These are phyloP conservation scores for Lophiotrema nucula DNA, from an alignment of 495 filamentous ascomycete genomes.

Conservation along the genomic window DNA sequence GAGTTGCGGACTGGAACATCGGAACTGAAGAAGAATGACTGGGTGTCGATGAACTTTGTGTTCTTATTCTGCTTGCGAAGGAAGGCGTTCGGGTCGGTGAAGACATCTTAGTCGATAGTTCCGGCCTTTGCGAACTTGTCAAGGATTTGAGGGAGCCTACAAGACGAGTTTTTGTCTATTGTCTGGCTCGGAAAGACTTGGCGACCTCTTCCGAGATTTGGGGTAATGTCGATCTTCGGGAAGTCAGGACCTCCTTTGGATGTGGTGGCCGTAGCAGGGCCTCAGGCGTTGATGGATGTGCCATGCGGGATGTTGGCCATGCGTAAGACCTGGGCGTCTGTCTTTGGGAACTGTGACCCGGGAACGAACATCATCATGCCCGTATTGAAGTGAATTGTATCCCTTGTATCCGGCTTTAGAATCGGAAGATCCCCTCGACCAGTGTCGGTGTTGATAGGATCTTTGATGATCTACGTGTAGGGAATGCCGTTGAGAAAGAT, in stretches of 20 bases:
- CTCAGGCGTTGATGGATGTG: conserved; percentile 41
- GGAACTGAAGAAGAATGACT: neutral
- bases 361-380: conserved; percentile 6
- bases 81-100: neutral
- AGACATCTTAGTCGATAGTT: neutral
- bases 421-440: conserved; percentile 13
- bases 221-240: conserved; percentile 25
- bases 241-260: conserved; percentile 33
- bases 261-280: conserved; percentile 30
- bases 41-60: neutral
- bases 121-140: neutral
- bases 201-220: neutral
- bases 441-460: conserved; percentile 21
- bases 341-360: neutral
- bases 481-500: conserved; percentile 27
- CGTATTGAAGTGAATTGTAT: conserved; percentile 27
- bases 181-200: neutral
- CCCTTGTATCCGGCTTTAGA: neutral
- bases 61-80: neutral
- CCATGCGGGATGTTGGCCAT: conserved; percentile 43
- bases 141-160: neutral
- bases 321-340: conserved; percentile 9
- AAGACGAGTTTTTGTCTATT: neutral
- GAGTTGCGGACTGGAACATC: no score
- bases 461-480: conserved; percentile 24